Base-by-base conservation (phyloP, 1,284 basidiomycete genomes). In the Apiotrichum veenhuisii region DNA sequence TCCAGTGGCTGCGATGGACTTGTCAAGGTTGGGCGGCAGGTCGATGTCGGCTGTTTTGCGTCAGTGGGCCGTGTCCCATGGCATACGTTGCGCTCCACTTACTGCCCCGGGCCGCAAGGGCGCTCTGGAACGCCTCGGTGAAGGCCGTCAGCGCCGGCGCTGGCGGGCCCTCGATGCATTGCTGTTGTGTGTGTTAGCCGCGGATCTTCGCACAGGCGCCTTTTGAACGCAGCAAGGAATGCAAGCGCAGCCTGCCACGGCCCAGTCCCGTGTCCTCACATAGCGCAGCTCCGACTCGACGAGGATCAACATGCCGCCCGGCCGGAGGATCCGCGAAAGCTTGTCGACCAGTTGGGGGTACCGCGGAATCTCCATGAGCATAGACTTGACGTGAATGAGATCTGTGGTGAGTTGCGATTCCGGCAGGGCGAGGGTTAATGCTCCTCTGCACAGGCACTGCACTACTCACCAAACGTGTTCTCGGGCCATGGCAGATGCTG, bases 381-480 rank as follows among this genome's bases (percentile, higher is more conserved):
- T 55, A 20, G 62, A 59, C 54, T 71, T 69, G 55, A 76, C 69
- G 51, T 77, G 75, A 42, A 77, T 72, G 49, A 76, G 49, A 55
- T 77, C 75, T 76, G 57, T 12, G 10, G 18, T 50, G n/a, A 50
- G 44, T 10, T 7, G 40, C 5, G 25, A n/a, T n/a, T n/a, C n/a
- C n/a, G n/a, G n/a, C n/a, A n/a, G n/a, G n/a, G n/a, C n/a, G n/a
- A n/a, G n/a, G n/a, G n/a, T n/a, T n/a, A n/a, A n/a, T n/a, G n/a
- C n/a, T n/a, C n/a, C n/a, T n/a, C n/a, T n/a, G n/a, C n/a, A n/a
- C n/a, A n/a, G n/a, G n/a, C n/a, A n/a, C n/a, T n/a, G n/a, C n/a
- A n/a, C n/a, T n/a, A 40, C 65, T 36, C 23, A 72, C 72, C 72
- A 36, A 72, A 71, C 0, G 53, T 58, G 3, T 62, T 40, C 18